phyloP scores from a whole-genome alignment of 2,329 filamentous ascomycete species.

The Aspergillus uvarum region DNA sequence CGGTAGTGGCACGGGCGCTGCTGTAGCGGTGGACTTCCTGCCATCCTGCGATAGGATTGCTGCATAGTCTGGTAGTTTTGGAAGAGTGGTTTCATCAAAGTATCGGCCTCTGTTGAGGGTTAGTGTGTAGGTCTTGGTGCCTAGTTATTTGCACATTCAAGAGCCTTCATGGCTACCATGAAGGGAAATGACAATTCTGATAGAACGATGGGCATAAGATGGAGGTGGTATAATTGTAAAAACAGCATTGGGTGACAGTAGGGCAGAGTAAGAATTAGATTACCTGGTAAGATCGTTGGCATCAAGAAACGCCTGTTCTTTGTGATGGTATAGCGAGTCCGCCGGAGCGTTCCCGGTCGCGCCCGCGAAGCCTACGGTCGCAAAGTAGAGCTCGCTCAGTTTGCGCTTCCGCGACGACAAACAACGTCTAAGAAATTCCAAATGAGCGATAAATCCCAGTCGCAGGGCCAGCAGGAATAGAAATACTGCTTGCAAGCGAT shows the following conservation, averaged over 20 bases:
- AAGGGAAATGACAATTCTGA: not conserved
- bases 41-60: conserved; percentile 31
- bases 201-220: not conserved
- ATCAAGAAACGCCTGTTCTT: conserved; percentile 56
- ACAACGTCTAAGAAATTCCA: conserved; percentile 48
- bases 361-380: conserved; percentile 60
- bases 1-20: conserved; percentile 30
- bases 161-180: not conserved
- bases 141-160: not conserved
- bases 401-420: conserved; percentile 86
- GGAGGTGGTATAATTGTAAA: not conserved
- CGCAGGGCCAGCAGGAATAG: conserved; percentile 15
- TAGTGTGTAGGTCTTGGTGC: conserved; percentile 27
- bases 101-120: conserved; percentile 47
- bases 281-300: conserved; percentile 60
- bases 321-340: conserved; percentile 52
- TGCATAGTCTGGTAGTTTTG: conserved; percentile 38
- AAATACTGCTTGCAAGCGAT: conserved; percentile 22
- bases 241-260: conserved; percentile 1
- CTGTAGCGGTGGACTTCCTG: conserved; percentile 26
- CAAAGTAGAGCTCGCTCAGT: conserved; percentile 82
- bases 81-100: conserved; percentile 58
- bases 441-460: conserved; percentile 37
- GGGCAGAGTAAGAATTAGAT: conserved; percentile 29
- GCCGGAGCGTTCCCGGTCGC: conserved; percentile 56